Base-by-base conservation (phyloP, 106 monocot genomes). In the Gastrodia elata region DNA sequence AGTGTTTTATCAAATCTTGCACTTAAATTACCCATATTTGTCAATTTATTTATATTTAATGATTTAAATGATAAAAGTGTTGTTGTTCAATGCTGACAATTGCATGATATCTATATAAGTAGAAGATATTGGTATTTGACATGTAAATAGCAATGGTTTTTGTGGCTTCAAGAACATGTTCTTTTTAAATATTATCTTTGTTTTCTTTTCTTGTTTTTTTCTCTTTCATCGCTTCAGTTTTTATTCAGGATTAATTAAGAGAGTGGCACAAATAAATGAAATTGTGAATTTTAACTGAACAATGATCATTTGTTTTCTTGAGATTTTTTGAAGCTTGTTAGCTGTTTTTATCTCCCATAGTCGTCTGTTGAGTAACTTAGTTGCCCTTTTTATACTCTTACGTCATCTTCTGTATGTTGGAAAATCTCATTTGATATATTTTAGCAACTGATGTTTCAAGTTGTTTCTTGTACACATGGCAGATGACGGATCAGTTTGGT, bases 401-500 rank as follows among this genome's bases (percentile, higher is more conserved):
- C 13, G 30, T 30, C 61, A 25, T 25, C 10, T 58, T 7, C 27
- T 58, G 25, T 58, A 22, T 58, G 57, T 20, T 58, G 26, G 26
- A 26, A 25, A 58, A 58, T 58, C 27, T 61, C 28, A 6, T 55
- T 18, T 3, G 32, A 64, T 15, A 20, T 5, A 22, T 64, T 37
- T 67, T 67, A 18, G 67, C 15, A 36, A 27, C 6, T 67, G 39
- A 9, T 65, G 61, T 73, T 11, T 57, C 70, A 68, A 40, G 37
- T 18, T 68, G 39, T 75, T 71, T 26, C 20, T 65, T 77, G 9
- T 32, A 33, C 6, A 20, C 79, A 79, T 71, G 48, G 57, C 83
- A 92, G 92, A 85, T 78, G 87, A 92, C 75, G 92, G 92, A 70
- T 89, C 87, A 6, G 83, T 92, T 77, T 92, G 92, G 92, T 89